A percentile compares a stretch with the other conserved stretches of the same genome.
phyloP scores from a whole-genome alignment of 2,329 filamentous ascomycete genomes.

The Fusarium newnesense region DNA sequence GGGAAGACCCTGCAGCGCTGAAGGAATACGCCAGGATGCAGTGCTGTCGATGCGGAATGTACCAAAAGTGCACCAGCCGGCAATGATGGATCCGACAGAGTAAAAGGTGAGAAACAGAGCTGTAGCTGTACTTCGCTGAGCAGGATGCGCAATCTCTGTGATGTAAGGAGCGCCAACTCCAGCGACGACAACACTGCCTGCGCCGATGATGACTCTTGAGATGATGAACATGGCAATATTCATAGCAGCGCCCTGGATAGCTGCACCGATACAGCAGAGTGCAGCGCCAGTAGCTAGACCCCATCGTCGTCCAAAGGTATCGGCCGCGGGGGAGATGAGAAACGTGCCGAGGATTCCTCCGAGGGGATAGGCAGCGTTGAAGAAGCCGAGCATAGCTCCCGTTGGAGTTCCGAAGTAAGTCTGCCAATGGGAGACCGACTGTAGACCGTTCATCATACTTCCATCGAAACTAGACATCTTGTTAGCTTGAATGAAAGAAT shows the following conservation, averaged over 20 bases:
- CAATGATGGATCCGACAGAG: neutral
- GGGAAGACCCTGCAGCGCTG: neutral
- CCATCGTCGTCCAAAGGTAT: neutral
- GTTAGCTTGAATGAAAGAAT: neutral
- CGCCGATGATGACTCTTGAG: neutral
- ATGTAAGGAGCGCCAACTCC: neutral
- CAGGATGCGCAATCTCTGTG: neutral
- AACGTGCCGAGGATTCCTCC: neutral
- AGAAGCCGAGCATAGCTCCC: neutral
- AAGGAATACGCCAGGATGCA: neutral
- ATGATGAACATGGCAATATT: constrained; percentile 10
- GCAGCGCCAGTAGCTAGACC: neutral
- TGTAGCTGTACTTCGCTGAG: neutral
- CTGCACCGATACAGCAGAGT: neutral
- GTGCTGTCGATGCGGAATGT: neutral
- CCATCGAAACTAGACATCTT: neutral
- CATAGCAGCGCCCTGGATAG: neutral
- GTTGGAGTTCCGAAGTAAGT: neutral
- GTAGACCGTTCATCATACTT: constrained; percentile 4
- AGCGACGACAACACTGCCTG: neutral
- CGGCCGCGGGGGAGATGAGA: neutral
- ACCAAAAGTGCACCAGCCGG: neutral
- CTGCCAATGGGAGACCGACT: neutral
- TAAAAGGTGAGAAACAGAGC: constrained; percentile 1
- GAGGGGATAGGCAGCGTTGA: neutral